Evolutionary conservation across 2,329 filamentous ascomycete species (phyloP).

Genomic region (Colletotrichum lini): DNA sequence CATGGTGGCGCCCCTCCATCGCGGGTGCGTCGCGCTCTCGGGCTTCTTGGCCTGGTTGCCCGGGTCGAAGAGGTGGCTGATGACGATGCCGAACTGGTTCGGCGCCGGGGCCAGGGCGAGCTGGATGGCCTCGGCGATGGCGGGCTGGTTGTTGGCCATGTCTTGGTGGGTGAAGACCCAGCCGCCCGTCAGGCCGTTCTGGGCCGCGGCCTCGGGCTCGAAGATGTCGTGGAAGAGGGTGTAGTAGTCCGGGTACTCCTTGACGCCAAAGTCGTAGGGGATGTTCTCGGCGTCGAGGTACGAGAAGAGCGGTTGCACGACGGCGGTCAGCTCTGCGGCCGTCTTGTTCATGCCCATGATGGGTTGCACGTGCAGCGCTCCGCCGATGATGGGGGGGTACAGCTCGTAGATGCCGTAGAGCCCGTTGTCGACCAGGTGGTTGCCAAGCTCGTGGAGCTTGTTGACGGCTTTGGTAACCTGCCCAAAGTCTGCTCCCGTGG

Average conservation of each 20-base stretch:
- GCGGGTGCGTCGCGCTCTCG: constrained; percentile 39
- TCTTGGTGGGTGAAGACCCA: constrained; percentile 42
- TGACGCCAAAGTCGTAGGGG: constrained; percentile 30
- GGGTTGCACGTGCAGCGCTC: constrained; percentile 41
- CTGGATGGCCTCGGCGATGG: constrained; percentile 30
- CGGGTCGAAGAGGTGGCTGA: constrained; percentile 40
- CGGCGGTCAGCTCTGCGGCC: constrained; percentile 16
- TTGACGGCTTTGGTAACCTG: constrained; percentile 35
- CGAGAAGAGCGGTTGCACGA: constrained; percentile 32
- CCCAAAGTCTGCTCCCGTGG: constrained; percentile 26
- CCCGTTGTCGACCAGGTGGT: constrained; percentile 39
- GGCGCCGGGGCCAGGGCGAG: constrained; percentile 16
- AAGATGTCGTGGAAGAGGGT: constrained; percentile 40
- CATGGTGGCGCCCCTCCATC: constrained; percentile 39
- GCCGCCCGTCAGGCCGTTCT: constrained; percentile 42
- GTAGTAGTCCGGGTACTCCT: constrained; percentile 39
- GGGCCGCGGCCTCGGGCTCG: constrained; percentile 38
- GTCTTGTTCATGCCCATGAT: constrained; percentile 44
- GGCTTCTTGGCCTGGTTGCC: constrained; percentile 13
- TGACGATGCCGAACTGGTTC: constrained; percentile 30
- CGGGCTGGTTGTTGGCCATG: constrained; percentile 28
- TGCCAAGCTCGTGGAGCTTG: constrained; percentile 37
- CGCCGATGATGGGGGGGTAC: constrained; percentile 28
- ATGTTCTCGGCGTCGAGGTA: constrained; percentile 37
- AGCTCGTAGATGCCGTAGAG: constrained; percentile 41